Evolutionary conservation across 2,329 filamentous ascomycete species (phyloP).

Genomic region (Alternaria gansuensis): DNA sequence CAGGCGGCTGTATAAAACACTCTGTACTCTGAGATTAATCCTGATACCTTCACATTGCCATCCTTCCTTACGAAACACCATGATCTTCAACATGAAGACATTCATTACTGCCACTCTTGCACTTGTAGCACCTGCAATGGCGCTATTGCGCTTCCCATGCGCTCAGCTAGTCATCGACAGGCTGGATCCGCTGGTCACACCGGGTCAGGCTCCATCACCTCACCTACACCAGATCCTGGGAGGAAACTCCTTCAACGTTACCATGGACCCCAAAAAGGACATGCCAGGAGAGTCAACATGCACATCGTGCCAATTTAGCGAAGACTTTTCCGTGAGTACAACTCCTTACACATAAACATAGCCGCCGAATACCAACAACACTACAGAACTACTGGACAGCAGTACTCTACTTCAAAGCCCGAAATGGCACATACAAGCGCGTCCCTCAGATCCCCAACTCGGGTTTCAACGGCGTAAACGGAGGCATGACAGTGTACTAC

Average conservation of each 20-base stretch:
- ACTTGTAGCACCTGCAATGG: slow-evolving; percentile 30
- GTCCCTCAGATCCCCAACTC: slow-evolving; percentile 39
- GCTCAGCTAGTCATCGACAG: slow-evolving; percentile 38
- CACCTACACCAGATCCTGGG: slow-evolving; percentile 41
- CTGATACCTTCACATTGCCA: not conserved
- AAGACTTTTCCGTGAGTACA: slow-evolving; percentile 33
- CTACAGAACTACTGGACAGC: slow-evolving; percentile 45
- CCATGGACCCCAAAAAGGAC: slow-evolving; percentile 36
- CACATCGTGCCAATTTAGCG: slow-evolving; percentile 43
- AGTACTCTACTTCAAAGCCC: slow-evolving; percentile 44
- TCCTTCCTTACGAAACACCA: not conserved
- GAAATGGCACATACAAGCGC: slow-evolving; percentile 41
- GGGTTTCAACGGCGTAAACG: slow-evolving; percentile 40
- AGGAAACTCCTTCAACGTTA: slow-evolving; percentile 39
- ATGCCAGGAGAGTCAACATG: slow-evolving; percentile 39
- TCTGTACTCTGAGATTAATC: not conserved
- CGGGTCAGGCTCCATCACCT: slow-evolving; percentile 35
- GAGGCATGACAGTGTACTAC: slow-evolving; percentile 45
- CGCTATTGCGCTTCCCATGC: slow-evolving; percentile 39
- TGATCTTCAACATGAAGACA: slow-evolving; percentile 31
- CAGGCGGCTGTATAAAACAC: slow-evolving; percentile 12
- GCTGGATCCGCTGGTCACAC: slow-evolving; percentile 39
- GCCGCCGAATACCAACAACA: not conserved
- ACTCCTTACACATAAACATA: too few relatives aligned
- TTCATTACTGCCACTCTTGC: slow-evolving; percentile 17